Base-by-base conservation (phyloP, 495 filamentous ascomycete genomes). In the Pseudomonodictys pantanalensis region DNA sequence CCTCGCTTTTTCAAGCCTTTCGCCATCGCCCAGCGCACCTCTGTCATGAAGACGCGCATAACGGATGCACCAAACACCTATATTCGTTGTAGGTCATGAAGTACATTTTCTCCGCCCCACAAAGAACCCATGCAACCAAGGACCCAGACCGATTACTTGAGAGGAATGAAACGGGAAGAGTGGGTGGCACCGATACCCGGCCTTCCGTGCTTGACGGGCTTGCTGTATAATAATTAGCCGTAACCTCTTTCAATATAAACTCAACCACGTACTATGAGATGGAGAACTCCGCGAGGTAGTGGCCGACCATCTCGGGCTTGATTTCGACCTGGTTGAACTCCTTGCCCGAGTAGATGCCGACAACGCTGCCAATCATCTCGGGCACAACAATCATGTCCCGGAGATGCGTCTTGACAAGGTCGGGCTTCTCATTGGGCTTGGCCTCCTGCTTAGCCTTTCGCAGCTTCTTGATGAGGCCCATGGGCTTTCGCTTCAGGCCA, bases 321-420 rank as follows among this genome's bases (percentile, higher is more conserved):
- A 98, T 93, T 78, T 98, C 93, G 68, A 98, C 91, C 83, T 95
- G 91, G 84, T 98, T 98, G 87, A 97, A 98, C 80, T 97, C 95
- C 86, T 98, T 98, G 76, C 93, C 93, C 61, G 89, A 93, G 86
- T 98, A 98, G 82, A 98, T 93, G 76, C 92, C 93, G 72, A 98
- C 86, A 69, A 98, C 93, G 76, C 81, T 86, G 64, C 93, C 93
- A 75, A 98, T 98, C 92, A 98, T 96, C 85, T 98, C 93, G 66
- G 87, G 93, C 70, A 98, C 93, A 71, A 98, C 85, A 73, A 98
- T 97, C 93, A 98, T 98, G 81, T 98, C 86, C 77, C 93, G 91
- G 67, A 98, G 85, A 78, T 98, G 93, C 45, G 93, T 98, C 86
- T 96, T 96, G 82, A 97, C 92, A 71, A 93, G 85, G 74, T 97